Evolutionary conservation across 2,329 filamentous ascomycete genomes (phyloP).

Genomic region (Cadophora luteo-olivacea): DNA sequence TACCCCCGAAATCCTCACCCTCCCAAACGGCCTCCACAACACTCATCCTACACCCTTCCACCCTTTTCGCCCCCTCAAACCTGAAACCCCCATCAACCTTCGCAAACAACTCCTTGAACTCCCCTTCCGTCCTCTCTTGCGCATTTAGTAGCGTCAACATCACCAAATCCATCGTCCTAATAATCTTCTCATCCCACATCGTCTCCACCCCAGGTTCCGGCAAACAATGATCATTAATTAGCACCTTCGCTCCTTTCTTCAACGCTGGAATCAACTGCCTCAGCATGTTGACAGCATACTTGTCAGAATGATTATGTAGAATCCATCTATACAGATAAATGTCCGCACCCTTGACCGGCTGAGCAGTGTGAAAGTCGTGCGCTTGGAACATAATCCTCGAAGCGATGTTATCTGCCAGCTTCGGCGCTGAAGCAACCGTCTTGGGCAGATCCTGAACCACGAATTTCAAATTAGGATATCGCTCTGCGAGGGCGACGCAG

Average conservation of each 20-base stretch:
- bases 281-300: slow-evolving; percentile 56
- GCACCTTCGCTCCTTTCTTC: slow-evolving; percentile 56
- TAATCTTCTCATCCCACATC: slow-evolving; percentile 54
- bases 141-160: slow-evolving; percentile 60
- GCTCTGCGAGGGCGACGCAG: slow-evolving; percentile 59
- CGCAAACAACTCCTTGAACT: slow-evolving; percentile 54
- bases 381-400: slow-evolving; percentile 49
- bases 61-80: slow-evolving; percentile 52
- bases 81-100: slow-evolving; percentile 51
- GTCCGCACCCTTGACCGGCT: slow-evolving; percentile 60
- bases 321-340: slow-evolving; percentile 67
- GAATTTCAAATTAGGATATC: slow-evolving; percentile 58
- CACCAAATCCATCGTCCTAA: slow-evolving; percentile 57
- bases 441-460: slow-evolving; percentile 60
- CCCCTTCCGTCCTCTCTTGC: slow-evolving; percentile 55
- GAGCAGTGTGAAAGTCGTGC: slow-evolving; percentile 65
- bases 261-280: slow-evolving; percentile 59
- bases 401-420: slow-evolving; percentile 50
- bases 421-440: slow-evolving; percentile 55
- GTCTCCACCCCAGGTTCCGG: slow-evolving; percentile 49
- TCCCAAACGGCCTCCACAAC: slow-evolving; percentile 57
- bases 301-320: slow-evolving; percentile 66
- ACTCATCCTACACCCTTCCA: slow-evolving; percentile 53
- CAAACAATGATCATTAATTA: slow-evolving; percentile 54
- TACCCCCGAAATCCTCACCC: slow-evolving; percentile 37